Base-by-base conservation (phyloP, 148 eudicot genomes). In the Agrostemma githago region DNA sequence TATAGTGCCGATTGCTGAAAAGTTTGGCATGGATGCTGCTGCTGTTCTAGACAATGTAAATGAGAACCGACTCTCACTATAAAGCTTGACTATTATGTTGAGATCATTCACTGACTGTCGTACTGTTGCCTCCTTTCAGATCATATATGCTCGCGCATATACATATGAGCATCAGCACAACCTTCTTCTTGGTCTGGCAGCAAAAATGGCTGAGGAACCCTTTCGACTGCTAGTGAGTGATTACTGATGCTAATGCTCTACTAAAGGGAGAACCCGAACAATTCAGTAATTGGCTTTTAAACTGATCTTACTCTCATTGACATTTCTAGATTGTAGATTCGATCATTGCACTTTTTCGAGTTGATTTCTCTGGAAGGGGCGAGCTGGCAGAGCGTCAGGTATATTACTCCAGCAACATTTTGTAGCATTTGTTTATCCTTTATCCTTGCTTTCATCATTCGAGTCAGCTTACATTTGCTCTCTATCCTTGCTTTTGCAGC, bases 361-460 rank as follows among this genome's bases (percentile, higher is more conserved):
- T 95, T 62, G 99, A 95, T 81, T 95, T 95, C 80, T 82, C 97
- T 15, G 99, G 97, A 80, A 86, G 96, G 73, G 97, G 99, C 78
- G 97, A 95, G 84, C 97, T 89, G 44, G 99, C 97, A 72, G 99
- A 95, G 39, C 87, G 97, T 62, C 99, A 95, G 99, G 99, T 95
- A 41, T 61, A 43, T 19, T 56, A 39, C n/a, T 9, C 37, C 53
- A 77, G 40, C 6, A 54, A 15, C 38, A 74, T 21, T 7, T 54
- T 4, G 12, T 54, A 3, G 72, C 6, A 53, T 62, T 26, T 19
- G 11, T 14, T 8, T 15, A 20, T 19, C 14, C 64, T 44, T n/a
- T 21, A n/a, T 63, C 10, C n/a, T 14, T 38, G 9, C 17, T n/a
- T 6, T 37, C 2, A 72, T 46, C 0, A 34, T 34, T 37, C 20